Evolutionary conservation across 129 eudicot genomes (phyloP).

Genomic region (Flaveria trinervia): DNA sequence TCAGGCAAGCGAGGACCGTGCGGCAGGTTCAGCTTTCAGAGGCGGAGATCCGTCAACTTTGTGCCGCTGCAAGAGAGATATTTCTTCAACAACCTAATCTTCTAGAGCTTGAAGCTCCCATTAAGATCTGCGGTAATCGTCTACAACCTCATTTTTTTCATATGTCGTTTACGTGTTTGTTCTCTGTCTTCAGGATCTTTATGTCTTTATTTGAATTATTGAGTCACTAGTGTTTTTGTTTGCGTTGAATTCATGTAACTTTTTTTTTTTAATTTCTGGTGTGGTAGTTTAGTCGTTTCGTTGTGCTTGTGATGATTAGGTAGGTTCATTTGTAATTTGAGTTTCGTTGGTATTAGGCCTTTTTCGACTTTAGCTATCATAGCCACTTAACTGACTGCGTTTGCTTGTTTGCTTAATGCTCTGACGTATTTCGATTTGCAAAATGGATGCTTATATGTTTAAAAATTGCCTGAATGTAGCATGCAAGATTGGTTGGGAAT

Average conservation of each 20-base stretch:
- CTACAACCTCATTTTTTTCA: not conserved
- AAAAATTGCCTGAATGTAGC: conserved; percentile 11
- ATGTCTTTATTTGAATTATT: not conserved
- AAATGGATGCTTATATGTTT: conserved; percentile 9
- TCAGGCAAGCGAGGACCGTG: conserved; percentile 53
- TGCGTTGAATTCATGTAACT: not conserved
- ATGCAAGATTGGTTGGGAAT: conserved; percentile 18
- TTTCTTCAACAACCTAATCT: conserved; percentile 78
- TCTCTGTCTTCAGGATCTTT: not conserved
- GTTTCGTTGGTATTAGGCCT: not conserved
- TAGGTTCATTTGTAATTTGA: not conserved
- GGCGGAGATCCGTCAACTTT: conserved; percentile 66
- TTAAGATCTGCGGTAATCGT: conserved; percentile 72
- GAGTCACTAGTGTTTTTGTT: not conserved
- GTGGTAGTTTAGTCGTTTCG: not conserved
- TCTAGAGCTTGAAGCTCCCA: conserved; percentile 79
- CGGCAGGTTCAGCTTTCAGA: conserved; percentile 75
- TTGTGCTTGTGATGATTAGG: not conserved
- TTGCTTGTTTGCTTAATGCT: not conserved
- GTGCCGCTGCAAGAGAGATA: conserved; percentile 53
- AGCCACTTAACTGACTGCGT: too few species aligned
- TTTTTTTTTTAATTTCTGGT: too few species aligned
- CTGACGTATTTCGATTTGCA: conserved; percentile 1
- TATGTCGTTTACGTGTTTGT: not conserved
- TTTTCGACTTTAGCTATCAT: not conserved